A percentile compares a stretch with the other conserved stretches of the same genome.
These are phyloP conservation scores for Ligustrum vulgare DNA, from an alignment of 257 asterid genomes.

Conservation along the genomic window DNA sequence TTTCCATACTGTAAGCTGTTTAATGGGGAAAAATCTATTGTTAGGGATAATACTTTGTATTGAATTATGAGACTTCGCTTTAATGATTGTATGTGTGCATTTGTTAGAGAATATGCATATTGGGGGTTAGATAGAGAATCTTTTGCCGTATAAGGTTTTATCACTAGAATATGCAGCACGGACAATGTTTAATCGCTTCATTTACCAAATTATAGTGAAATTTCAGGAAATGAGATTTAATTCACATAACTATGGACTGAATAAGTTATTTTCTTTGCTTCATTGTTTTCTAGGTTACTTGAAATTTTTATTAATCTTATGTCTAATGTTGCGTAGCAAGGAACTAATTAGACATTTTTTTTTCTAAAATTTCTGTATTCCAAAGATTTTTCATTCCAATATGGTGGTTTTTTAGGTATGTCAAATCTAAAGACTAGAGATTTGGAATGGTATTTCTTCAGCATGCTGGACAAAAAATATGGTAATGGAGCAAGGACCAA, in stretches of 20 bases:
- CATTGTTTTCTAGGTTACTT: background rate
- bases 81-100: background rate
- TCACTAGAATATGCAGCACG: background rate
- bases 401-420: conserved; percentile 42
- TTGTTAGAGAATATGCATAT: background rate
- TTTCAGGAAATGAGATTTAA: background rate
- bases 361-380: conserved; percentile 6
- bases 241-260: background rate
- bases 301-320: background rate
- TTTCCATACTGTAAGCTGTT: background rate
- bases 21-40: background rate
- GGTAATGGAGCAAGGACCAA: conserved; percentile 90
- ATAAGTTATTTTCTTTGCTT: background rate
- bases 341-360: background rate
- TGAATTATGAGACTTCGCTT: conserved; percentile 1
- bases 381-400: conserved; percentile 7
- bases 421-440: conserved; percentile 79
- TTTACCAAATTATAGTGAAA: background rate
- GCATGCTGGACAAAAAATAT: conserved; percentile 83
- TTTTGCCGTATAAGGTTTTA: background rate
- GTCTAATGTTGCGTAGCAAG: background rate
- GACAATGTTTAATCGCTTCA: background rate
- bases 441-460: conserved; percentile 91
- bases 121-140: conserved; percentile 6
- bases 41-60: background rate